These are phyloP conservation scores for Tulasnella sp. DNA, from an alignment of 768 basidiomycete species.

Conservation along the genomic window DNA sequence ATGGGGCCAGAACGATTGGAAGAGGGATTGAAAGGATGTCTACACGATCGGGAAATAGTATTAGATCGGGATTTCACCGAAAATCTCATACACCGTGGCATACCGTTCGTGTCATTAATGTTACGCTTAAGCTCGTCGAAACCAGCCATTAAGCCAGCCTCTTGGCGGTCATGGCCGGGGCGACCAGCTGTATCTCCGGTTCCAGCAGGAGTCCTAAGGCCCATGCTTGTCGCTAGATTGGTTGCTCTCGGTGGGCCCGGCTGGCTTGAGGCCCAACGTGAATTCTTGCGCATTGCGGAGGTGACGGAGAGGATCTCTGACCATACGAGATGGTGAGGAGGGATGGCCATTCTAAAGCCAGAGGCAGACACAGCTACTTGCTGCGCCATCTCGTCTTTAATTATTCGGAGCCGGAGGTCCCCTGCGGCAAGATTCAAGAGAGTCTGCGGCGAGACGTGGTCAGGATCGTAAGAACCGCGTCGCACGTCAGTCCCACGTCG, in stretches of 20 bases:
- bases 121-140: constrained; percentile 81
- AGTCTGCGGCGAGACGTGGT: constrained; percentile 14
- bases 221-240: constrained; percentile 72
- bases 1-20: constrained; percentile 68
- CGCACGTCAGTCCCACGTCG: constrained; percentile 7
- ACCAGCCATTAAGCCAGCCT: constrained; percentile 82
- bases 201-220: constrained; percentile 45
- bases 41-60: constrained; percentile 33
- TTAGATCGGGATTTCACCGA: not conserved
- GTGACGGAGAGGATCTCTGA: constrained; percentile 91
- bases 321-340: constrained; percentile 74
- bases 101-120: constrained; percentile 58
- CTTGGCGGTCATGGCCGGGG: constrained; percentile 53
- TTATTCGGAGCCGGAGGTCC: not conserved
- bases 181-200: constrained; percentile 48
- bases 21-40: constrained; percentile 60
- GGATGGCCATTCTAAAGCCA: constrained; percentile 37
- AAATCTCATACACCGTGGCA: constrained; percentile 42
- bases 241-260: constrained; percentile 50
- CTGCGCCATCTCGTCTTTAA: not conserved
- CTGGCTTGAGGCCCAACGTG: constrained; percentile 82
- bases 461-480: not conserved
- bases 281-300: constrained; percentile 94
- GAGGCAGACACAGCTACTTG: not conserved
- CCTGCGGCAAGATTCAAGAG: not conserved